Evolutionary conservation across 2,329 filamentous ascomycete genomes (phyloP).

Genomic region (Onygenales sp.): DNA sequence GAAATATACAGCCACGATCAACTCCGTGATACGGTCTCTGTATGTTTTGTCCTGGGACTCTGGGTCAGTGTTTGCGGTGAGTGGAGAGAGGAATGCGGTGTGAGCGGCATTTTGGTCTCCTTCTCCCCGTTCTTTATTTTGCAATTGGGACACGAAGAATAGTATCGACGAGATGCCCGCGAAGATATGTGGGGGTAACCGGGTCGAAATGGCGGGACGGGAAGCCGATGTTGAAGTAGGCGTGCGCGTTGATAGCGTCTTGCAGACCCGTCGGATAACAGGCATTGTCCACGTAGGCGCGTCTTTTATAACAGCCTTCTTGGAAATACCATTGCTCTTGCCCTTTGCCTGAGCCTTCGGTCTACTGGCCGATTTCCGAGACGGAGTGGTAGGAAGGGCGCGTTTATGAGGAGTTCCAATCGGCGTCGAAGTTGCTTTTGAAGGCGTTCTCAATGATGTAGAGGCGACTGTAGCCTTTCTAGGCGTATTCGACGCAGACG

Average conservation of each 20-base stretch:
- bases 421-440: slow-evolving; percentile 6
- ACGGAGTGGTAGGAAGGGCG: not conserved
- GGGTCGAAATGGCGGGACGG: slow-evolving; percentile 29
- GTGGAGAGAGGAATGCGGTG: slow-evolving; percentile 25
- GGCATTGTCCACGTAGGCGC: slow-evolving; percentile 60
- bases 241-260: slow-evolving; percentile 47
- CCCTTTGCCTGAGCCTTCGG: not conserved
- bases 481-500: slow-evolving; percentile 14
- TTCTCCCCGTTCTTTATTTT: slow-evolving; percentile 22
- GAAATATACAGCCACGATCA: slow-evolving; percentile 36
- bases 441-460: slow-evolving; percentile 4
- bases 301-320: slow-evolving; percentile 26
- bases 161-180: slow-evolving; percentile 58
- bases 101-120: not conserved
- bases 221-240: slow-evolving; percentile 27
- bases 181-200: slow-evolving; percentile 61
- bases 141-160: slow-evolving; percentile 36
- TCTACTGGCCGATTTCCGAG: slow-evolving; percentile 4
- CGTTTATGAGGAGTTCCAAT: not conserved
- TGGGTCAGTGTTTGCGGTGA: slow-evolving; percentile 36
- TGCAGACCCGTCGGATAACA: slow-evolving; percentile 56
- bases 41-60: slow-evolving; percentile 35
- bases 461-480: slow-evolving; percentile 20
- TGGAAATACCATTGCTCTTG: slow-evolving; percentile 14
- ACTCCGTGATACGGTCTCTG: slow-evolving; percentile 27